Percentiles rank a stretch among this genome's conserved stretches.
phyloP scores from a whole-genome alignment of 1,284 basidiomycete genomes.

The Puccinia brachypodii region DNA sequence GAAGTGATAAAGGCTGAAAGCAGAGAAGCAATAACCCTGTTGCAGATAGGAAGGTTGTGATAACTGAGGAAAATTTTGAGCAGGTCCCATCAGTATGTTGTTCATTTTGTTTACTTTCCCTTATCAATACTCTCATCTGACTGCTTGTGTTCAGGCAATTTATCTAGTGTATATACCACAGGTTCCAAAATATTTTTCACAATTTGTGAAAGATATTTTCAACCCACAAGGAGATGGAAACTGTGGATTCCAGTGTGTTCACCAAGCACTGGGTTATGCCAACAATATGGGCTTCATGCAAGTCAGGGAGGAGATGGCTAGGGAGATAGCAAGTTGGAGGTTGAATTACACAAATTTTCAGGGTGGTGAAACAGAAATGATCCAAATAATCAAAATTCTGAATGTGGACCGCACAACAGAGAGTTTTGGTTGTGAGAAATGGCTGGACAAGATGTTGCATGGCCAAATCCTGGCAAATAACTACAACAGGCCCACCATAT shows the following conservation, averaged over 20 bases:
- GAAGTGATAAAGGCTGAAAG: too few relatives aligned
- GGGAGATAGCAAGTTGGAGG: not conserved
- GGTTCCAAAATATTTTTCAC: not conserved
- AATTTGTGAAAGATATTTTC: not conserved
- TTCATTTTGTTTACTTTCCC: too few relatives aligned
- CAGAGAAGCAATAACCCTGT: too few relatives aligned
- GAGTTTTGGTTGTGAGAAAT: not conserved
- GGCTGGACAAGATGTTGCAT: not conserved
- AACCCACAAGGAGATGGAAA: not conserved
- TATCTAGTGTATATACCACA: too few relatives aligned
- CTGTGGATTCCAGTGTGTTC: not conserved
- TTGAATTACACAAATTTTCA: not conserved
- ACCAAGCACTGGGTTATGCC: not conserved
- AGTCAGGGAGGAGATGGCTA: not conserved
- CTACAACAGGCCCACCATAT: not conserved
- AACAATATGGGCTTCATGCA: not conserved
- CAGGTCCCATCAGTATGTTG: too few relatives aligned
- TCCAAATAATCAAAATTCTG: not conserved
- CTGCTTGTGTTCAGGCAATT: too few relatives aligned
- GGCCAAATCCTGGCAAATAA: not conserved
- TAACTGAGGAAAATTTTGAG: too few relatives aligned
- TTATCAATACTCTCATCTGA: too few relatives aligned
- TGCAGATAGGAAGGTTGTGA: too few relatives aligned
- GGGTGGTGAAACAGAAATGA: not conserved
- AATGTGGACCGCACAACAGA: not conserved